A percentile compares a stretch with the other conserved stretches of the same genome.
These are phyloP conservation scores for Basidiobolus meristosporus DNA, from an alignment of 371 early-diverging fungal species.

Conservation along the genomic window DNA sequence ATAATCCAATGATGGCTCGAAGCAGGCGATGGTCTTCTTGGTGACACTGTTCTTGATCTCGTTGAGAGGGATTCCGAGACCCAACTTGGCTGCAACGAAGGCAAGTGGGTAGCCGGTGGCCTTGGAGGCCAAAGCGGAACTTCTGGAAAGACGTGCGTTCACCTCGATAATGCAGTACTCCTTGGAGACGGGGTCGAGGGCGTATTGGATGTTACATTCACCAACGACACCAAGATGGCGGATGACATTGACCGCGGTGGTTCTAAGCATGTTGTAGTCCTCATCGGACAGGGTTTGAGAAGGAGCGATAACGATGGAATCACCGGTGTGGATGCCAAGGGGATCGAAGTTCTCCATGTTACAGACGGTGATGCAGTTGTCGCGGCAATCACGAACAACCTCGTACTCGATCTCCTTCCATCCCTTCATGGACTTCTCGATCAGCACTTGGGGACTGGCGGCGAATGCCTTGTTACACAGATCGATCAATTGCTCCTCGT, in stretches of 20 bases:
- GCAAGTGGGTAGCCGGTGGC: slow-evolving; percentile 96
- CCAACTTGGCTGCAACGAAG: slow-evolving; percentile 93
- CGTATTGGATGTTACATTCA: slow-evolving; percentile 95
- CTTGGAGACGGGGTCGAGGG: slow-evolving; percentile 76
- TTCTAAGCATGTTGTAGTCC: slow-evolving; percentile 90
- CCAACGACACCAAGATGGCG: slow-evolving; percentile 85
- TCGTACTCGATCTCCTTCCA: slow-evolving; percentile 98
- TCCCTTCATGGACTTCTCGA: slow-evolving; percentile 92
- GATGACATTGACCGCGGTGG: slow-evolving; percentile 39
- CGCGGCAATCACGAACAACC: slow-evolving; percentile 77
- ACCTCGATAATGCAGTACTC: slow-evolving; percentile 95
- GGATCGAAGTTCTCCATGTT: slow-evolving; percentile 99
- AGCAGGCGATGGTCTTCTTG: slow-evolving; percentile 84
- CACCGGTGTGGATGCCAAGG: slow-evolving; percentile 92
- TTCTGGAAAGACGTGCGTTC: slow-evolving; percentile 84
- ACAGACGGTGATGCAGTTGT: slow-evolving; percentile 94
- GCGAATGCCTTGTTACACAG: slow-evolving; percentile 74
- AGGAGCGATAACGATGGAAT: slow-evolving; percentile 92
- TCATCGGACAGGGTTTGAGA: slow-evolving; percentile 86
- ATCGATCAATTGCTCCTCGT: slow-evolving; percentile 49
- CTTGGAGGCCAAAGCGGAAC: slow-evolving; percentile 81
- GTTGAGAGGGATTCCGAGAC: slow-evolving; percentile 74
- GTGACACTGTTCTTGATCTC: slow-evolving; percentile 83
- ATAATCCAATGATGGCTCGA: slow-evolving; percentile 90
- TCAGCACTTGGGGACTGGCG: slow-evolving; percentile 73